Conservation (phyloP, 225 moss, liverwort and hornwort genomes). For the Thuidium tamariscinum region DNA sequence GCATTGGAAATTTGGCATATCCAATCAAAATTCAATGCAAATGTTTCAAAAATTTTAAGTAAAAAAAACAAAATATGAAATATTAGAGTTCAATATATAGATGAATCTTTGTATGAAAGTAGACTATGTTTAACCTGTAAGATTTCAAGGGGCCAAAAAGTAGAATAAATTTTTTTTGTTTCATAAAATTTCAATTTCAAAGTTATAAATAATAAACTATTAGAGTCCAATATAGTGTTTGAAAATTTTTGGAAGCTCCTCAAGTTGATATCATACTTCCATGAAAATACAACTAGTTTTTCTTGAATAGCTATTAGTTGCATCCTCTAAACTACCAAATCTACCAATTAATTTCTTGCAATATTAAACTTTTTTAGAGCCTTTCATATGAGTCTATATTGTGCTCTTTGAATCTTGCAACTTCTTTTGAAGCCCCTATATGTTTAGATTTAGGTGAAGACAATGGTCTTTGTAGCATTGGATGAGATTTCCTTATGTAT, state of each 20-base stretch:
- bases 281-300: rapidly evolving
- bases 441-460: background rate
- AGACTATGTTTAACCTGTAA: background rate
- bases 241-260: rapidly evolving
- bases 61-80: background rate
- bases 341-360: rapidly evolving
- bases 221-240: no score
- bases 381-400: background rate
- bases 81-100: background rate
- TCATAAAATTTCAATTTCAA: background rate
- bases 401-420: background rate
- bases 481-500: background rate
- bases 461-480: background rate
- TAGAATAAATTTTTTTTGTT: background rate
- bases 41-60: background rate
- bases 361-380: background rate
- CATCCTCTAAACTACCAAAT: background rate
- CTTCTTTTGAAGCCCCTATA: background rate
- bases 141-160: background rate
- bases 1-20: rapidly evolving
- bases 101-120: background rate
- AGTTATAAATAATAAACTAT: no score
- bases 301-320: background rate
- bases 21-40: background rate
- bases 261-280: rapidly evolving